Evolutionary conservation across 805 yeast genomes (phyloP), one percentile per base, ranked within the genome.

Genomic region (Scheffersomyces coipomensis): DNA sequence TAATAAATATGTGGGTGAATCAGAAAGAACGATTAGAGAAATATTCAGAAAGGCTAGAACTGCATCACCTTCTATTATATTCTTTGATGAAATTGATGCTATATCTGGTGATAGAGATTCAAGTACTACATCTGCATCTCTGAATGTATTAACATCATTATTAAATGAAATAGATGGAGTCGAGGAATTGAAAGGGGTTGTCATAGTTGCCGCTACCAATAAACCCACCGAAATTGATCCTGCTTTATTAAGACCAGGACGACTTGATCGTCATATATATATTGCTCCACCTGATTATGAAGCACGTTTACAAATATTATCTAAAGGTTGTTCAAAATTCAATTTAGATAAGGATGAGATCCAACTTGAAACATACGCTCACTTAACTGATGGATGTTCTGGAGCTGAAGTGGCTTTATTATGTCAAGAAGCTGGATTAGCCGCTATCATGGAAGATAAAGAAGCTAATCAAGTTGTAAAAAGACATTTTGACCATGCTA

Each of bases 21-120:
- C 95, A 2, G 98, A 93, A 57, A 76, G 90, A 39, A 95, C 97
- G 1, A 89, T 91, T 11, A 73, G 99, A 43, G 97, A 90, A 58
- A 96, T 91, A 1, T 91, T 91, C 60, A 79, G 83, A 31, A 79
- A 97, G 48, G 98, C 98, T 0, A 75, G 97, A 36, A 90, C 96
- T 0, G 85, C 96, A 7, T 81, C 85, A 1, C 99, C 99, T 0
- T 90, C 97, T 56, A 88, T 91, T 25, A 87, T 91, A 3, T 91
- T 91, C 58, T 91, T 93, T 56, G 99, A 91, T 69, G 99, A 93
- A 62, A 89, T 93, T 36, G 99, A 93, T 64, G 98, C 99, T 0
- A 66, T 93, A 27, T 82, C 95, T 4, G 79, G 86, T 0, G 83
- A 85, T 38, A 71, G 99, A 51, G 85, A 81, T 16, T 75, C 73